These are phyloP conservation scores for Suhomyces guaymorum DNA, from an alignment of 1,139 yeast genomes.

Conservation along the genomic window DNA sequence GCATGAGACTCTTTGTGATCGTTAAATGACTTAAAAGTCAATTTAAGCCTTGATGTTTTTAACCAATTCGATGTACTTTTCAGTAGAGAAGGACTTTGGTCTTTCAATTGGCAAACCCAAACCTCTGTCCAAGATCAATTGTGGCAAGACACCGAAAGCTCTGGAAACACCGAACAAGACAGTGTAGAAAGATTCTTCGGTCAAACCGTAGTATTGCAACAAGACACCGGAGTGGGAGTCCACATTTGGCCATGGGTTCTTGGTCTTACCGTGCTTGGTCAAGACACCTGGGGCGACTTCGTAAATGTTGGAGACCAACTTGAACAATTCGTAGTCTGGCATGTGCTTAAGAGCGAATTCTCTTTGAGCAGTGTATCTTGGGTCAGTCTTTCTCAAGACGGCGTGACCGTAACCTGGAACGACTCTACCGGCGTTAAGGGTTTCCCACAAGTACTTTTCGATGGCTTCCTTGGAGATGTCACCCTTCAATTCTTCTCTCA, in stretches of 20 bases:
- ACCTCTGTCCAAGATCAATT: conserved; percentile 94
- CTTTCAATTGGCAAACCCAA: conserved; percentile 95
- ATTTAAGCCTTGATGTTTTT: conserved; percentile 42
- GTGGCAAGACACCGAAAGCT: conserved; percentile 97
- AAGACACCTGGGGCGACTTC: conserved; percentile 95
- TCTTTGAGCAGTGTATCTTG: conserved; percentile 96
- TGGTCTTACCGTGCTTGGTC: conserved; percentile 96
- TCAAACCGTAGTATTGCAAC: conserved; percentile 95
- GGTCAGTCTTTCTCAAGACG: conserved; percentile 94
- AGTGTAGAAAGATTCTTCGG: conserved; percentile 94
- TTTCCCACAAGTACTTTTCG: conserved; percentile 87
- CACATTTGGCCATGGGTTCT: conserved; percentile 99
- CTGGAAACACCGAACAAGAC: conserved; percentile 97
- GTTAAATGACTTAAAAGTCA: neutral
- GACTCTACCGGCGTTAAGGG: conserved; percentile 89
- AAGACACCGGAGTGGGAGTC: conserved; percentile 97
- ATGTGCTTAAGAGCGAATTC: conserved; percentile 95
- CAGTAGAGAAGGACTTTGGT: conserved; percentile 92
- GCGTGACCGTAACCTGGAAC: conserved; percentile 99
- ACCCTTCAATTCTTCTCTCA: conserved; percentile 74
- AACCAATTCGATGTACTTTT: conserved; percentile 64
- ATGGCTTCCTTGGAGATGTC: conserved; percentile 73
- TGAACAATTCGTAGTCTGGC: conserved; percentile 93
- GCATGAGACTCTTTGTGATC: conserved; percentile 10
- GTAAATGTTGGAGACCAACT: conserved; percentile 85